A percentile compares a stretch with the other conserved stretches of the same genome.
Conservation (phyloP, 1,139 yeast species). For the Geotrichum klebahnii region DNA sequence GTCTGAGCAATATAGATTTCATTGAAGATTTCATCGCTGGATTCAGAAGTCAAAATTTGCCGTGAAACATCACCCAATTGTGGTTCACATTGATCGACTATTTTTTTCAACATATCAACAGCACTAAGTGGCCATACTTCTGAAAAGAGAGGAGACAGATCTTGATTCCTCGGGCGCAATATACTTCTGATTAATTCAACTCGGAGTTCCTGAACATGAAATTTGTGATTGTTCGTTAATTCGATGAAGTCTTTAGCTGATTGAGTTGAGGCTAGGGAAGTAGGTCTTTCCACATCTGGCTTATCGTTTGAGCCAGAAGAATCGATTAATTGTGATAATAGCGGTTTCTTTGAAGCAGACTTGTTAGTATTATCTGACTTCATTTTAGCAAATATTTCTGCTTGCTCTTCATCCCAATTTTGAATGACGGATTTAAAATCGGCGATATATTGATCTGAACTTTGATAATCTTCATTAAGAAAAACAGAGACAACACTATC, state of each 20-base stretch:
- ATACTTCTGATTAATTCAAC: constrained; percentile 37
- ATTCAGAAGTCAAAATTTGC: constrained; percentile 8
- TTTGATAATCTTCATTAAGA: constrained; percentile 25
- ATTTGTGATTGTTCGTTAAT: constrained; percentile 35
- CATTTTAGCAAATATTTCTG: constrained; percentile 29
- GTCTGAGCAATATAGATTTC: constrained; percentile 35
- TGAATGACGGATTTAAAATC: constrained; percentile 44
- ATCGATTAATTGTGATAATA: constrained; percentile 44
- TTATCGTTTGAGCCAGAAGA: constrained; percentile 20
- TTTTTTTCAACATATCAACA: constrained; percentile 25
- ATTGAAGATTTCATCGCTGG: neutral
- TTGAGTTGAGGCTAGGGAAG: constrained; percentile 24
- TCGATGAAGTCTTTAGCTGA: constrained; percentile 37
- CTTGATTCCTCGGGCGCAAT: constrained; percentile 31
- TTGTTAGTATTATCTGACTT: constrained; percentile 23
- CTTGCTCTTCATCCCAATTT: constrained; percentile 44
- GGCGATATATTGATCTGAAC: constrained; percentile 29
- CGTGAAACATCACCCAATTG: constrained; percentile 20
- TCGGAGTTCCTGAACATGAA: constrained; percentile 51
- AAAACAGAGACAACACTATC: constrained; percentile 26
- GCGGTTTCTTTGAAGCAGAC: constrained; percentile 24
- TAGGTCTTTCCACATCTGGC: constrained; percentile 29
- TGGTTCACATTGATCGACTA: constrained; percentile 28
- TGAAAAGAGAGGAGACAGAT: constrained; percentile 23
- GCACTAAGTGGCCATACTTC: constrained; percentile 31